Conservation (phyloP, 2,329 filamentous ascomycete species). For the Aspergillus pseudoglaucus region DNA sequence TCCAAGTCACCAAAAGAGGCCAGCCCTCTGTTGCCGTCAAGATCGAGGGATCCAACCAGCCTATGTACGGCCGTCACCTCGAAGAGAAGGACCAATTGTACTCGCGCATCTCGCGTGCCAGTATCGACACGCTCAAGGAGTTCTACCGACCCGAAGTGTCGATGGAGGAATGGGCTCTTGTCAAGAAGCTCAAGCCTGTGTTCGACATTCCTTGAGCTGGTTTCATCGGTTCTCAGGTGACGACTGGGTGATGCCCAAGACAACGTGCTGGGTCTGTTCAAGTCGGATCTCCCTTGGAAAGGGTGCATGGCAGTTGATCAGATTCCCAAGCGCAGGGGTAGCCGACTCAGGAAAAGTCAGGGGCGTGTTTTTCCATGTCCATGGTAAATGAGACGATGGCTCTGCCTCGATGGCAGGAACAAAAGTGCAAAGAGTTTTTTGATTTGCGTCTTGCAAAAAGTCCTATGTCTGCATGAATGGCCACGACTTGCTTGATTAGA, state of each 20-base stretch:
- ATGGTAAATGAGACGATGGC: no score
- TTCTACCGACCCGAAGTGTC: conserved; percentile 83
- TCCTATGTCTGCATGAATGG: background rate
- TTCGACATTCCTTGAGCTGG: conserved; percentile 70
- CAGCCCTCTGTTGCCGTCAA: conserved; percentile 97
- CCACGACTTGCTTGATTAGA: background rate
- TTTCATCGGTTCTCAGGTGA: background rate
- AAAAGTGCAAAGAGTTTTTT: background rate
- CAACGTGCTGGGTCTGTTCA: no score
- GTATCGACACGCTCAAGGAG: conserved; percentile 93
- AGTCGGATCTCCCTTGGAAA: no score
- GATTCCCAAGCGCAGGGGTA: no score
- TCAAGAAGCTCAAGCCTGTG: conserved; percentile 89
- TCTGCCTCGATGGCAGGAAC: background rate
- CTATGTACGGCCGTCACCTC: conserved; percentile 86
- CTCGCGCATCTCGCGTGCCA: conserved; percentile 76
- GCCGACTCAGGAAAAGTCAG: no score
- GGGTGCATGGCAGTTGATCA: no score
- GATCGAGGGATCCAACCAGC: conserved; percentile 90
- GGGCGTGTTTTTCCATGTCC: no score
- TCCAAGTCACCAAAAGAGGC: conserved; percentile 86
- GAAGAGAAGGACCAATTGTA: conserved; percentile 88
- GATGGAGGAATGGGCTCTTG: conserved; percentile 89
- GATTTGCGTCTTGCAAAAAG: background rate
- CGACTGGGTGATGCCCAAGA: background rate